Base-by-base conservation (phyloP, 805 yeast species). In the Soucietia sequanensis region DNA sequence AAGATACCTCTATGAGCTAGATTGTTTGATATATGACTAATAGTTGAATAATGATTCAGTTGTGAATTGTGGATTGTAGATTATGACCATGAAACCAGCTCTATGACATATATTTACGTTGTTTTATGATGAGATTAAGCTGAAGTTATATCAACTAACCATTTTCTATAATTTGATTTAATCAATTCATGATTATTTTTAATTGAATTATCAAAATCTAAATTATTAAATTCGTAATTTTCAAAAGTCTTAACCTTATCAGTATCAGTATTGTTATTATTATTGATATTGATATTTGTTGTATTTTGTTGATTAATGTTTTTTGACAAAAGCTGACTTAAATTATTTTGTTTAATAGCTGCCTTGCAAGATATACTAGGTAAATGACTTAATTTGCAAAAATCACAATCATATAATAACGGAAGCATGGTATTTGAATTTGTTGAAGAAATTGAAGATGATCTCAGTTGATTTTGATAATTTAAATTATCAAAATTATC, bases 161-260 rank as follows among this genome's bases (percentile, higher is more conserved):
- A 56, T 37, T 54, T 55, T 33, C 54, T 41, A 34, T 56, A 56
- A 35, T 56, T 56, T 1, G 42, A 25, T 32, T 41, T 44, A 8
- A 52, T 43, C 12, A 48, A 34, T 24, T 49, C 38, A 30, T 48
- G 50, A 27, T 43, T 45, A 16, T 33, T 30, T 8, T 33, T 16
- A 16, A 41, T 28, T 20, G 48, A 33, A 8, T 29, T 12, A 2
- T 29, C 23, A 11, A 9, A 11, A 8, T 21, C 23, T 21, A 21
- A 11, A 11, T 11, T 21, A 8, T 9, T 9, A 9, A 11, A 11
- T 11, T 21, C 11, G 23, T 9, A 21, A 11, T 8, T 9, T 8
- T 8, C 23, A 21, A 21, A 21, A n/a, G n/a, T n/a, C n/a, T n/a
- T n/a, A n/a, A n/a, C n/a, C n/a, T n/a, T n/a, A n/a, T n/a, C n/a